Evolutionary conservation across 306 rosid genomes (phyloP), one percentile per base, ranked within the genome.

Genomic region (Acacia acuminata): DNA sequence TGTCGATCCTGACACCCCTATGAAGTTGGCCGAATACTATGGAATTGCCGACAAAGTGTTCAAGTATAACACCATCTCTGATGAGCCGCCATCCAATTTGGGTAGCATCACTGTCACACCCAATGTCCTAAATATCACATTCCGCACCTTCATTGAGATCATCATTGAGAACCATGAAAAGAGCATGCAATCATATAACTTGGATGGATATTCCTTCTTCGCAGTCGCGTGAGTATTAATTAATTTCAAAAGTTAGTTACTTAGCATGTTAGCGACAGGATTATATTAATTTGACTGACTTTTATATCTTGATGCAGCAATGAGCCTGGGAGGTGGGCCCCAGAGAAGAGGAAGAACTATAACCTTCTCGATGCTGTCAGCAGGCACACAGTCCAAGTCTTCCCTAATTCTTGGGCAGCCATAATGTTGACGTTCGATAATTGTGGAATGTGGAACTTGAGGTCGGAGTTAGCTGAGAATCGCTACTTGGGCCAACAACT

Each of bases 261-360:
- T 5, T 36, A 36, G 7, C 7, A 5, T 36, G 40, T 36, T 36
- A 6, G 8, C 7, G 5, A 6, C 40, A 36, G 40, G 40, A 36
- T 36, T 30, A 3, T 7, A n/a, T 47, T 47, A 13, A 47, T n/a
- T 30, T 65, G 42, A 30, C 10, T 65, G 16, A 30, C 14, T 30
- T 32, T 0, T 27, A 1, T 6, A 7, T 43, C 11, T 43, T 36
- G 32, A 68, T 8, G 43, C 68, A 89, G 93, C 20, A 20, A 76
- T 20, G 94, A 88, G 84, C 90, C 91, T 3, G 94, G 94, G 50
- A 73, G 7, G 13, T 90, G 92, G 94, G 34, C 71, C 73, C 88
- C 88, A 2, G 92, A 85, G 17, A 88, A 25, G 55, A 71, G 75
- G 20, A 71, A n/a, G 55, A 71, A 71, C 12, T 71, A 71, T 22